phyloP scores from a whole-genome alignment of 768 basidiomycete species.

The Butyriboletus loyo region DNA sequence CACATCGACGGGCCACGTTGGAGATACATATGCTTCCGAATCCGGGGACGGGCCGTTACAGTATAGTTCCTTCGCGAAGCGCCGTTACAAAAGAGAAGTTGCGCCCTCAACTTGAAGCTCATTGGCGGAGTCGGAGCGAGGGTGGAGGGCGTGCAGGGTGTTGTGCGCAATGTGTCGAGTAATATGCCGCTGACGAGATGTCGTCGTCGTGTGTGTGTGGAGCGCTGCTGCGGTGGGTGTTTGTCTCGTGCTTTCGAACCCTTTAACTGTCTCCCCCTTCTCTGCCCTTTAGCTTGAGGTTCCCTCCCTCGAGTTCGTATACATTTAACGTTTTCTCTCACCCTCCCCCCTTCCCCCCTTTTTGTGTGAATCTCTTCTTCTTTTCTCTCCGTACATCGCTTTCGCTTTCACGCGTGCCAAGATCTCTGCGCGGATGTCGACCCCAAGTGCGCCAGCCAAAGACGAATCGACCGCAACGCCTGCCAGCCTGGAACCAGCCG shows the following conservation, averaged over 20 bases:
- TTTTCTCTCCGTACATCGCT: not conserved
- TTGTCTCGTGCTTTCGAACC: not conserved
- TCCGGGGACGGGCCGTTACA: not conserved
- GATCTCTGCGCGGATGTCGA: constrained; percentile 10
- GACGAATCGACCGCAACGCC: not conserved
- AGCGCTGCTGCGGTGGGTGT: not conserved
- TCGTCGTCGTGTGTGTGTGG: not conserved
- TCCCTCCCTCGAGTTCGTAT: not conserved
- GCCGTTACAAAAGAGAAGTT: not conserved
- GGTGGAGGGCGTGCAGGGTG: constrained; percentile 9
- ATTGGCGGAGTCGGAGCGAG: constrained; percentile 24
- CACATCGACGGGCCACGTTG: constrained; percentile 3
- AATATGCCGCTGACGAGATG: constrained; percentile 20
- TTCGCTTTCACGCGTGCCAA: not conserved
- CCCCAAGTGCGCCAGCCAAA: constrained; percentile 4
- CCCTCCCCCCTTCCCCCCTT: not conserved
- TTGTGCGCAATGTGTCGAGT: not conserved
- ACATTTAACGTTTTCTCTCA: not conserved
- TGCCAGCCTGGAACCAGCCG: not conserved
- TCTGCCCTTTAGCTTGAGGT: not conserved
- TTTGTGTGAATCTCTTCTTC: not conserved
- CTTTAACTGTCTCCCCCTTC: not conserved
- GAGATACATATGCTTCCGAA: constrained; percentile 18
- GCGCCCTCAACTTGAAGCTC: constrained; percentile 14
- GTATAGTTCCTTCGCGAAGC: constrained; percentile 11